Conservation (phyloP, 768 basidiomycete species). For the Naganishia antarctica region DNA sequence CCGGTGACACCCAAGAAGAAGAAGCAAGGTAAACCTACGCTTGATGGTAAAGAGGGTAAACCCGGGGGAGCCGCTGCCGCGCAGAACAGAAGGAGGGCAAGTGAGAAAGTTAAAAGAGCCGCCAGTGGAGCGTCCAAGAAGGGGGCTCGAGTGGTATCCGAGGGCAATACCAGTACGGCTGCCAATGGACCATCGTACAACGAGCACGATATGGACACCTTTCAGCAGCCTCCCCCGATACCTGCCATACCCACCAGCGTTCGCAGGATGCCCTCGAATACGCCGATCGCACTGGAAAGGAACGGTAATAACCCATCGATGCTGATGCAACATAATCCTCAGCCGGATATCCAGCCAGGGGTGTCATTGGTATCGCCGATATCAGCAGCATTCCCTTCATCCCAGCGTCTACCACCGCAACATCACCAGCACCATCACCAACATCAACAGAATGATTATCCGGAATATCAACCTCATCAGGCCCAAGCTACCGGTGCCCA, state of each 20-base stretch:
- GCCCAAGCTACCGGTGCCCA: constrained; percentile 17
- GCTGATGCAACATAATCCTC: constrained; percentile 25
- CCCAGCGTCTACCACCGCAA: constrained; percentile 33
- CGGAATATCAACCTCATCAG: constrained; percentile 14
- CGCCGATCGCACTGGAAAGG: not conserved
- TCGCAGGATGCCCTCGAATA: constrained; percentile 31
- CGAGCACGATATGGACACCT: constrained; percentile 23
- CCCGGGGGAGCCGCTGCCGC: constrained; percentile 16
- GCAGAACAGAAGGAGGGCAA: constrained; percentile 3
- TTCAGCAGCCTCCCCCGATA: constrained; percentile 37
- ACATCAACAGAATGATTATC: constrained; percentile 23
- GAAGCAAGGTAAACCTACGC: constrained; percentile 17
- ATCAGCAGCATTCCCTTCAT: constrained; percentile 33
- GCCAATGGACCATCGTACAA: constrained; percentile 13
- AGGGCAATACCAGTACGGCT: not conserved
- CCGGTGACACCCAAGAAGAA: constrained; percentile 21
- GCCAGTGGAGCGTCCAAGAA: constrained; percentile 37
- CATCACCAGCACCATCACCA: constrained; percentile 29
- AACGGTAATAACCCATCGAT: constrained; percentile 29
- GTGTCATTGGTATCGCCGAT: constrained; percentile 32
- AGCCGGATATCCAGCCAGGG: constrained; percentile 29
- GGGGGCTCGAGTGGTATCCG: constrained; percentile 31
- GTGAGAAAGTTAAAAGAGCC: not conserved
- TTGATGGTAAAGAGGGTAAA: constrained; percentile 21
- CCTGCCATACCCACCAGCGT: constrained; percentile 42